Percentiles rank a stretch among this genome's conserved stretches.
Evolutionary conservation across 495 filamentous ascomycete genomes (phyloP).

Genomic region (Aspergillus sclerotiicarbonarius): DNA sequence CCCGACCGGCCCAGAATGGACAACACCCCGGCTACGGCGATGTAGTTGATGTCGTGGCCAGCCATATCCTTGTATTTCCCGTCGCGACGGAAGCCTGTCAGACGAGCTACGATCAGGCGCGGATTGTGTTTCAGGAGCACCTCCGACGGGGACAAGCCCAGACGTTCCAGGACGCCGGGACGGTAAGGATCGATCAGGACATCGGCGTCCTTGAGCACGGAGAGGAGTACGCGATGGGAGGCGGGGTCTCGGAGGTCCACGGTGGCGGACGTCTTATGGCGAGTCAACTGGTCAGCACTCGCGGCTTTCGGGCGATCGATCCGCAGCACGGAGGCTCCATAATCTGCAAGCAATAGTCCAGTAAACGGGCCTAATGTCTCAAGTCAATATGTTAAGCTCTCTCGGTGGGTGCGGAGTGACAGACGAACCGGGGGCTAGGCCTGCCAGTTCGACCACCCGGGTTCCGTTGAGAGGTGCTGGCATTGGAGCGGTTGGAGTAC

Average conservation of each 20-base stretch:
- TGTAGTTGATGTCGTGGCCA: conserved; percentile 97
- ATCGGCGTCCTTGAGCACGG: conserved; percentile 62
- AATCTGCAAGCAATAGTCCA: conserved; percentile 84
- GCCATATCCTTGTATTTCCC: conserved; percentile 85
- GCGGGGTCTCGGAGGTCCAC: conserved; percentile 69
- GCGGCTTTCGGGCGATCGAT: conserved; percentile 64
- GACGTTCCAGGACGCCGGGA: conserved; percentile 82
- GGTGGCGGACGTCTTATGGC: conserved; percentile 74
- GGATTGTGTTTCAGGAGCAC: conserved; percentile 66
- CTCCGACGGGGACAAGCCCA: conserved; percentile 65
- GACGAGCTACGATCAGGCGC: conserved; percentile 74
- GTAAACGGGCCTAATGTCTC: conserved; percentile 72
- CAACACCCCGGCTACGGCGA: conserved; percentile 81
- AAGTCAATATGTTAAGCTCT: conserved; percentile 6
- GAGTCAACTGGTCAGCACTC: conserved; percentile 64
- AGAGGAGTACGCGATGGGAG: conserved; percentile 62
- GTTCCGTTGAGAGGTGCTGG: conserved; percentile 64
- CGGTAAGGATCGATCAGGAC: conserved; percentile 91
- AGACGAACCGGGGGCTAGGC: conserved; percentile 73
- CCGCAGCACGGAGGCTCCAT: conserved; percentile 82
- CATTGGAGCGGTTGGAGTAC: neutral
- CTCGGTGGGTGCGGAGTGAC: conserved; percentile 1
- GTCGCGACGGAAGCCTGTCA: conserved; percentile 87
- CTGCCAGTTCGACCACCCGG: conserved; percentile 85
- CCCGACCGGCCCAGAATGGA: conserved; percentile 67